phyloP scores from a whole-genome alignment of 2,329 filamentous ascomycete species.

The Curvularia verruculosa region DNA sequence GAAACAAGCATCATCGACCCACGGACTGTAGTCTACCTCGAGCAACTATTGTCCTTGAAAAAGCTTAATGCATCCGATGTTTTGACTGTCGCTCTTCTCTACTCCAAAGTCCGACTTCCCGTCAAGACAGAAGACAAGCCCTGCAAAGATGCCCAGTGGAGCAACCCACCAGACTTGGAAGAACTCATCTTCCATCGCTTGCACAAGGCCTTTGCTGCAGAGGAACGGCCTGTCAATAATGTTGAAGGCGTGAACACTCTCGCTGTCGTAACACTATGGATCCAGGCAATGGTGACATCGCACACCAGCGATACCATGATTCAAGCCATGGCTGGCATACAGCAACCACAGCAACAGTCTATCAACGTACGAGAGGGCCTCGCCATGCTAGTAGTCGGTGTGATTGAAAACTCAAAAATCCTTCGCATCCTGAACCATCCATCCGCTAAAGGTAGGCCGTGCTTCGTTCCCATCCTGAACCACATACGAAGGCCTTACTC shows the following conservation, averaged over 20 bases:
- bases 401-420: conserved; percentile 66
- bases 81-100: conserved; percentile 40
- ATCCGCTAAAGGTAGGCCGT: conserved; percentile 58
- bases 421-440: conserved; percentile 61
- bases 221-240: conserved; percentile 41
- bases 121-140: conserved; percentile 25
- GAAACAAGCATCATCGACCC: conserved; percentile 41
- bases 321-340: conserved; percentile 48
- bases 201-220: conserved; percentile 42
- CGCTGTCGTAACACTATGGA: conserved; percentile 44
- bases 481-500: neutral
- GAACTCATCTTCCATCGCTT: conserved; percentile 48
- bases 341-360: conserved; percentile 61
- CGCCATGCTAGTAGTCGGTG: conserved; percentile 65
- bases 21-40: conserved; percentile 43
- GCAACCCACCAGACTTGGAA: conserved; percentile 47
- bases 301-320: conserved; percentile 50
- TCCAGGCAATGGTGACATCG: conserved; percentile 49
- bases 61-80: conserved; percentile 46
- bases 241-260: conserved; percentile 42
- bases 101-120: conserved; percentile 43
- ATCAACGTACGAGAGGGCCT: conserved; percentile 68
- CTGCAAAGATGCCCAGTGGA: conserved; percentile 34
- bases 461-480: neutral
- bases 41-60: conserved; percentile 41